Conservation (phyloP, 2,329 filamentous ascomycete species). For the Seiridium unicorne region DNA sequence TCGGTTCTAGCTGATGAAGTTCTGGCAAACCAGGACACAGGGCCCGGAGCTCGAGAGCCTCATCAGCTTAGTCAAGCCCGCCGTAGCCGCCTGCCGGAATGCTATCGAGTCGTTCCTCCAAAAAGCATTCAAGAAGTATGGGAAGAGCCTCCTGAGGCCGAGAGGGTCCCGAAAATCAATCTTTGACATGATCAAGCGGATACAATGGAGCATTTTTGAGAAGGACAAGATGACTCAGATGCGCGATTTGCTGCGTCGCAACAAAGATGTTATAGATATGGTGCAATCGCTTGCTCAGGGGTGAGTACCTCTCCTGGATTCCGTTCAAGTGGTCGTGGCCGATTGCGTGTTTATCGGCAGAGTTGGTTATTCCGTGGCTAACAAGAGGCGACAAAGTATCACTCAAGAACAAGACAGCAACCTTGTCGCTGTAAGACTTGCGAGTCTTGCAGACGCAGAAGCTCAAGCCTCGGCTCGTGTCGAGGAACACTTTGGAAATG, state of each 20-base stretch:
- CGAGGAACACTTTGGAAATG: background rate
- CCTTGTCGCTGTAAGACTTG: background rate
- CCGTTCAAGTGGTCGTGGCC: background rate
- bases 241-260: background rate
- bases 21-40: background rate
- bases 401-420: background rate
- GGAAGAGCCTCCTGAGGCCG: background rate
- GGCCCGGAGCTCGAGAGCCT: background rate
- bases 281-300: background rate
- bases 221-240: background rate
- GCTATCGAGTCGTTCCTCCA: background rate
- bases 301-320: background rate
- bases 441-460: background rate
- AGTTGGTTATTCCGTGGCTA: background rate
- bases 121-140: background rate
- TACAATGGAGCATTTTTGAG: background rate
- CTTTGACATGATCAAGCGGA: background rate
- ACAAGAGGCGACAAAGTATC: background rate
- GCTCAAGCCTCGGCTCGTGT: background rate
- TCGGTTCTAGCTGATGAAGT: background rate
- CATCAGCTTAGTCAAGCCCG: background rate
- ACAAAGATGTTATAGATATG: background rate
- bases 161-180: background rate
- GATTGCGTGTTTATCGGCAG: background rate
- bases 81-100: background rate